Evolutionary conservation across 2,329 filamentous ascomycete species (phyloP).

Genomic region (Colletotrichum sidae): DNA sequence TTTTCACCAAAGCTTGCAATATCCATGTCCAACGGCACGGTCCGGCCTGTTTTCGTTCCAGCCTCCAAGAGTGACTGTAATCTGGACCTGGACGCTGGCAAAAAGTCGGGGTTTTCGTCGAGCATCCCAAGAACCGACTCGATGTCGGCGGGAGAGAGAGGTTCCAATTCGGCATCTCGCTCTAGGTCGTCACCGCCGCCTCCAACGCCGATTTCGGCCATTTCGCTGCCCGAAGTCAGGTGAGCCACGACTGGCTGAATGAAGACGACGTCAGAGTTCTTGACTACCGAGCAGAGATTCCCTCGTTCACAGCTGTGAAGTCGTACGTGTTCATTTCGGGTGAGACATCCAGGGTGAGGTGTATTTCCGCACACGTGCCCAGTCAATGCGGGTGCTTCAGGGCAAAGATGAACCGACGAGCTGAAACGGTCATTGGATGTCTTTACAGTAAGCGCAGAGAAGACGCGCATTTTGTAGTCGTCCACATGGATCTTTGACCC

Average conservation of each 20-base stretch:
- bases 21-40: slow-evolving; percentile 49
- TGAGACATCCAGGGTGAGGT: slow-evolving; percentile 77
- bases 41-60: slow-evolving; percentile 43
- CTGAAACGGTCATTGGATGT: slow-evolving; percentile 53
- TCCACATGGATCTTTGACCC: slow-evolving; percentile 83
- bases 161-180: slow-evolving; percentile 74
- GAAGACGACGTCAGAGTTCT: slow-evolving; percentile 69
- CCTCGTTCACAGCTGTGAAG: slow-evolving; percentile 90
- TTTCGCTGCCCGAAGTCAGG: slow-evolving; percentile 66
- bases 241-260: slow-evolving; percentile 84
- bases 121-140: slow-evolving; percentile 56
- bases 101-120: slow-evolving; percentile 33
- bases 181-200: slow-evolving; percentile 83
- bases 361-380: slow-evolving; percentile 83
- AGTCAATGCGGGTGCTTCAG: slow-evolving; percentile 75
- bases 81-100: slow-evolving; percentile 38
- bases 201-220: slow-evolving; percentile 81
- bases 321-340: slow-evolving; percentile 68
- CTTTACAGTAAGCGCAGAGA: slow-evolving; percentile 69
- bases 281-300: slow-evolving; percentile 65
- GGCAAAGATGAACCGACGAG: slow-evolving; percentile 56
- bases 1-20: slow-evolving; percentile 43
- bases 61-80: slow-evolving; percentile 35
- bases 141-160: slow-evolving; percentile 65
- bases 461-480: slow-evolving; percentile 81